phyloP scores from a whole-genome alignment of 2,329 filamentous ascomycete genomes.

The Sporothrix globosa region DNA sequence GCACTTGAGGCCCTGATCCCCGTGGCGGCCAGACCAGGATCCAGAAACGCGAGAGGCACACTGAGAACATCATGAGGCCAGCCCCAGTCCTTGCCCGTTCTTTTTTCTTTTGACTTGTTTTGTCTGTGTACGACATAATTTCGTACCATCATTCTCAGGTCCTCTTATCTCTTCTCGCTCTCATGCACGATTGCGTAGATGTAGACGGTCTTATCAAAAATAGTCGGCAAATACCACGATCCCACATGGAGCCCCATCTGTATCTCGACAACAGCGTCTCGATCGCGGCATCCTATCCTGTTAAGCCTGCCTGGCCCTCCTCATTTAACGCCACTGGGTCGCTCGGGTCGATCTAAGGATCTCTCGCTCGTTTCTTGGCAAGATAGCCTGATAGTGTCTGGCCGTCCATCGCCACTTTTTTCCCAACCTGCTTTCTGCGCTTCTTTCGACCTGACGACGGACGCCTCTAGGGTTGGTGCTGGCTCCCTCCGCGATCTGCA shows the following conservation, averaged over 20 bases:
- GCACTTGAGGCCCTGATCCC: not conserved
- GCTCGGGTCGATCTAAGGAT: not conserved
- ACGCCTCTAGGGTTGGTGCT: not conserved
- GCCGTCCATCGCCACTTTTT: no score
- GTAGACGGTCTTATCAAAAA: not conserved
- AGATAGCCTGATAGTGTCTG: not conserved
- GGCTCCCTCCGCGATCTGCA: not conserved
- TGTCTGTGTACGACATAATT: no score
- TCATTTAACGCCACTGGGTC: not conserved
- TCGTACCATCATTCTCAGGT: no score
- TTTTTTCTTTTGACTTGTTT: not conserved
- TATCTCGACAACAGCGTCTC: no score
- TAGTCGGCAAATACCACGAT: not conserved
- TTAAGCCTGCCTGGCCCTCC: no score
- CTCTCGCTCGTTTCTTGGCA: not conserved
- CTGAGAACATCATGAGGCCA: constrained; percentile 4
- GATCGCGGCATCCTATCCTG: no score
- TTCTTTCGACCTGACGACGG: no score
- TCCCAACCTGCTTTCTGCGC: not conserved
- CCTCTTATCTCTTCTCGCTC: not conserved
- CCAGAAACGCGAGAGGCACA: not conserved
- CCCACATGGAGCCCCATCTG: not conserved
- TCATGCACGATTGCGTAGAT: constrained; percentile 6
- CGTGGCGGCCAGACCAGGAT: constrained; percentile 3
- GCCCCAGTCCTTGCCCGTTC: not conserved